Evolutionary conservation across 441 rosid species (phyloP).

Genomic region (Syzygium malaccense): DNA sequence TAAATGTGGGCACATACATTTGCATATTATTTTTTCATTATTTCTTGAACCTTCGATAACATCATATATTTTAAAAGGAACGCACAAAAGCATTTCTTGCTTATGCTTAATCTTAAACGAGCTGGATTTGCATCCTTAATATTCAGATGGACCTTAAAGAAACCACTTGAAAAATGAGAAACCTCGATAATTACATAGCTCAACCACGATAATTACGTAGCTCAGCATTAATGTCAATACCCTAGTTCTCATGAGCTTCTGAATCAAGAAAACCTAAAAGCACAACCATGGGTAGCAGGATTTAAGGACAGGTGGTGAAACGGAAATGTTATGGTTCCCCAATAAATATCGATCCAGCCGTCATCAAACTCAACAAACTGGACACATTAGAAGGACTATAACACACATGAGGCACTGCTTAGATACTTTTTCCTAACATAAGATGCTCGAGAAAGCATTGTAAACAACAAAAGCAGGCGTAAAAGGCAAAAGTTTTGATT

Average conservation of each 20-base stretch:
- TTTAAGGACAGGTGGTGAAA: neutral
- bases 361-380: neutral
- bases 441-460: neutral
- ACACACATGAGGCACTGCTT: neutral
- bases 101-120: neutral
- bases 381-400: neutral
- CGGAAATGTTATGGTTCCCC: neutral
- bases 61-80: neutral
- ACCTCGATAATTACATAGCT: neutral
- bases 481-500: neutral
- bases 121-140: neutral
- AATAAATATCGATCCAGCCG: neutral
- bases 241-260: neutral
- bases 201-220: neutral
- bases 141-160: neutral
- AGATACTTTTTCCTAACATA: neutral
- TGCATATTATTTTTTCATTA: neutral
- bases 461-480: neutral
- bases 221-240: neutral
- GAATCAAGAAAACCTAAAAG: neutral
- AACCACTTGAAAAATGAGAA: neutral
- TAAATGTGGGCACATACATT: neutral
- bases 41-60: neutral
- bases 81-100: neutral
- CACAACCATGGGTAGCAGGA: neutral